Conservation (phyloP, 2,329 filamentous ascomycete genomes). For the Coniochaeta sp. region DNA sequence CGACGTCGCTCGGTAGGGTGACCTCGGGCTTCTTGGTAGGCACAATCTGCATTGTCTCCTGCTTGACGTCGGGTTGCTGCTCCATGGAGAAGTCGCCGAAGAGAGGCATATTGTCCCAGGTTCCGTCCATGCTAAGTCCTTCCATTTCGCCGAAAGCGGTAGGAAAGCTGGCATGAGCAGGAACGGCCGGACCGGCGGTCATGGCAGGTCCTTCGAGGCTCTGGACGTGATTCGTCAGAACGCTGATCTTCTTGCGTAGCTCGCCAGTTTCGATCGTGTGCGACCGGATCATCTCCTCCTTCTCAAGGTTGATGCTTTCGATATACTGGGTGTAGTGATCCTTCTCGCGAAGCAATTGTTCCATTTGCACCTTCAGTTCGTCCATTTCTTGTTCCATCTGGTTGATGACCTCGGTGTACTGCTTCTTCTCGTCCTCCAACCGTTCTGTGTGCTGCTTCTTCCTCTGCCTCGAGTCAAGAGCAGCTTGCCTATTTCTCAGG, state of each 20-base stretch:
- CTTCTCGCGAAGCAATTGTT: conserved; percentile 65
- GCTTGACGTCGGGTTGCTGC: conserved; percentile 41
- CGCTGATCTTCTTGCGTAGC: conserved; percentile 84
- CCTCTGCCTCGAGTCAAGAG: conserved; percentile 90
- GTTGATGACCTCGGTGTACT: conserved; percentile 67
- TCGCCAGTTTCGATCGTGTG: conserved; percentile 89
- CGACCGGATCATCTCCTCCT: conserved; percentile 80
- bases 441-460: conserved; percentile 98
- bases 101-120: conserved; percentile 79
- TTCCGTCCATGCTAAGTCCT: conserved; percentile 68
- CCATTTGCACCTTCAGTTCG: conserved; percentile 59
- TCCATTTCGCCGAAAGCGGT: conserved; percentile 77
- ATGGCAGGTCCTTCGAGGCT: conserved; percentile 58
- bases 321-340: conserved; percentile 69
- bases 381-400: conserved; percentile 72
- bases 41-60: conserved; percentile 43
- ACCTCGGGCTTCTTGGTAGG: conserved; percentile 46
- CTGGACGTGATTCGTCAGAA: conserved; percentile 67
- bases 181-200: conserved; percentile 19
- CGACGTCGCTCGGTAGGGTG: conserved; percentile 37
- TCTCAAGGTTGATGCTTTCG: conserved; percentile 72
- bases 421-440: conserved; percentile 94
- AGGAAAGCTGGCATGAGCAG: conserved; percentile 56
- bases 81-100: conserved; percentile 64
- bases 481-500: conserved; percentile 90